Conservation (phyloP, 768 basidiomycete species). For the Lactarius psammicola region DNA sequence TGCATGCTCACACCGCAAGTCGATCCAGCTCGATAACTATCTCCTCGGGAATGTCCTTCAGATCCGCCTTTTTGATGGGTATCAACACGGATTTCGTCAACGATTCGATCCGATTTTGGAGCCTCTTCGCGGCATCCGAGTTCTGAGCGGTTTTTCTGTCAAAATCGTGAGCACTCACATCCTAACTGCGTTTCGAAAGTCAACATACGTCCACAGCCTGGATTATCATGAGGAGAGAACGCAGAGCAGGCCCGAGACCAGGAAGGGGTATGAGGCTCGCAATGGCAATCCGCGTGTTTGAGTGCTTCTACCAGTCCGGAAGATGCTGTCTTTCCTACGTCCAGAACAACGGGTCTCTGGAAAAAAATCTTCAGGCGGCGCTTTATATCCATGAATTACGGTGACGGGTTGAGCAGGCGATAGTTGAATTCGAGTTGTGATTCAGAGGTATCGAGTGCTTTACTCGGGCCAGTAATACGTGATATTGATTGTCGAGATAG, state of each 20-base stretch:
- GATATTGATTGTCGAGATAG: no score
- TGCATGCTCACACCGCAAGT: neutral
- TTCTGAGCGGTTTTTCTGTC: neutral
- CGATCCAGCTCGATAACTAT: neutral
- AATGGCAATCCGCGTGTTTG: neutral
- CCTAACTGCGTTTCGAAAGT: neutral
- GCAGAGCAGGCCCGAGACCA: neutral
- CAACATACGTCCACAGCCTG: neutral
- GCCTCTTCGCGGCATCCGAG: neutral
- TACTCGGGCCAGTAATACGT: no score
- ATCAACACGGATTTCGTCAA: neutral
- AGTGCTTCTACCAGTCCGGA: neutral
- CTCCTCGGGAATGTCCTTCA: neutral
- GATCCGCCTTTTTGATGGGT: neutral
- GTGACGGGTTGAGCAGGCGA: no score
- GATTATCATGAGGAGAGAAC: neutral
- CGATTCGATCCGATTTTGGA: neutral
- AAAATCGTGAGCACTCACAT: neutral
- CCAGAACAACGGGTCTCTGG: neutral
- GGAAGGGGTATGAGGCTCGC: neutral
- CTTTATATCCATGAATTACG: neutral
- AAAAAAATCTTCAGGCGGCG: neutral
- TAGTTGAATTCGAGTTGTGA: neutral
- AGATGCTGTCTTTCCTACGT: neutral
- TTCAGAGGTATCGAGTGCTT: neutral